phyloP scores from a whole-genome alignment of 805 yeast species.

The Alloascoidea hylecoeti region DNA sequence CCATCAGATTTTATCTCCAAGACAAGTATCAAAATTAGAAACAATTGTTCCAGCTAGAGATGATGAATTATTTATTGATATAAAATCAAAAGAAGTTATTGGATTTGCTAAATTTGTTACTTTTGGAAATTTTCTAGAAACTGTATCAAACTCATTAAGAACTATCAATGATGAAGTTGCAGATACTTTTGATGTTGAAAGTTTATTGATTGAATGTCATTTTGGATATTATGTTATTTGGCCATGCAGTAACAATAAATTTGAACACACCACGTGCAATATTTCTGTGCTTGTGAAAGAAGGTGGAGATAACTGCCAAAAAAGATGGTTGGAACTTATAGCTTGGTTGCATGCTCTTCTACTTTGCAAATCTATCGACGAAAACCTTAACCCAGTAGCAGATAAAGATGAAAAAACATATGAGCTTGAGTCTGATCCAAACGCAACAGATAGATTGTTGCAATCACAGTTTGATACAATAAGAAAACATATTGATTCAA shows the following conservation, averaged over 20 bases:
- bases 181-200: conserved; percentile 3
- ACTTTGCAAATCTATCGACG: too few relatives aligned
- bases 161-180: conserved; percentile 6
- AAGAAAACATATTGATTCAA: too few relatives aligned
- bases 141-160: conserved; percentile 7
- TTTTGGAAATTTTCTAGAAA: conserved; percentile 9
- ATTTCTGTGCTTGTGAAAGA: too few relatives aligned
- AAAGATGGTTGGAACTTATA: neutral
- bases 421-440: too few relatives aligned
- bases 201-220: neutral
- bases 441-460: too few relatives aligned
- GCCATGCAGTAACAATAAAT: too few relatives aligned
- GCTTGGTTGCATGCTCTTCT: neutral
- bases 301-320: neutral
- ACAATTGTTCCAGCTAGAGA: conserved; percentile 15
- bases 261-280: too few relatives aligned
- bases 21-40: conserved; percentile 11
- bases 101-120: conserved; percentile 13
- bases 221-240: neutral
- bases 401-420: too few relatives aligned
- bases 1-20: conserved; percentile 12
- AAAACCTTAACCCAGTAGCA: too few relatives aligned
- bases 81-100: conserved; percentile 8
- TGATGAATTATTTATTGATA: conserved; percentile 16
- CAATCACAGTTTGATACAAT: too few relatives aligned